Conservation (phyloP, 1,284 basidiomycete species). For the Moesziomyces sp. region DNA sequence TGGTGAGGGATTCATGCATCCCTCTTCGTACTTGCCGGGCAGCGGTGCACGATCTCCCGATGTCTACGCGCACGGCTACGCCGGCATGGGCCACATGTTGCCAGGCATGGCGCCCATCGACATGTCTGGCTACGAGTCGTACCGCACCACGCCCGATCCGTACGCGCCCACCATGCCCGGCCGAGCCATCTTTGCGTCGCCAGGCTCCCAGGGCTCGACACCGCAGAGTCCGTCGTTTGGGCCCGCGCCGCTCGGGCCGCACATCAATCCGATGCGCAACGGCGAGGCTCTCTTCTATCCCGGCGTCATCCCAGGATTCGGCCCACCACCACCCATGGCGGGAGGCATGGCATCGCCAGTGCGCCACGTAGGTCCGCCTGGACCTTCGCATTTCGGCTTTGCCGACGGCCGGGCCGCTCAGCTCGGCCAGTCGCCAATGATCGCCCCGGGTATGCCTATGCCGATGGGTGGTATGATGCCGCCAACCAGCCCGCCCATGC, state of each 20-base stretch:
- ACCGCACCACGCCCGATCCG: conserved; percentile 54
- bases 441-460: conserved; percentile 38
- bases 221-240: conserved; percentile 48
- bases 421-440: conserved; percentile 39
- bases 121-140: conserved; percentile 54
- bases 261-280: conserved; percentile 31
- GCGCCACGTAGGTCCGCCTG: conserved; percentile 27
- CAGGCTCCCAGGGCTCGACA: conserved; percentile 42
- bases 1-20: conserved; percentile 36
- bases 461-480: conserved; percentile 26
- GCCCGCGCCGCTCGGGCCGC: conserved; percentile 22
- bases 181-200: conserved; percentile 45
- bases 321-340: conserved; percentile 14
- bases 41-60: conserved; percentile 44
- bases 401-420: conserved; percentile 23
- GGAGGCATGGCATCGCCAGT: conserved; percentile 26
- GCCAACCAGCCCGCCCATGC: conserved; percentile 29
- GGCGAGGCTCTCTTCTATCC: conserved; percentile 44
- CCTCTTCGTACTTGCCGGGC: conserved; percentile 28
- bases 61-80: conserved; percentile 25
- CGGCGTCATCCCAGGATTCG: conserved; percentile 26
- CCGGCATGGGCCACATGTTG: conserved; percentile 26
- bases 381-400: conserved; percentile 28
- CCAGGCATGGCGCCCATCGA: conserved; percentile 44
- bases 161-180: conserved; percentile 52